These are phyloP conservation scores for Fusarium musae DNA, from an alignment of 2,329 filamentous ascomycete genomes.

Conservation along the genomic window DNA sequence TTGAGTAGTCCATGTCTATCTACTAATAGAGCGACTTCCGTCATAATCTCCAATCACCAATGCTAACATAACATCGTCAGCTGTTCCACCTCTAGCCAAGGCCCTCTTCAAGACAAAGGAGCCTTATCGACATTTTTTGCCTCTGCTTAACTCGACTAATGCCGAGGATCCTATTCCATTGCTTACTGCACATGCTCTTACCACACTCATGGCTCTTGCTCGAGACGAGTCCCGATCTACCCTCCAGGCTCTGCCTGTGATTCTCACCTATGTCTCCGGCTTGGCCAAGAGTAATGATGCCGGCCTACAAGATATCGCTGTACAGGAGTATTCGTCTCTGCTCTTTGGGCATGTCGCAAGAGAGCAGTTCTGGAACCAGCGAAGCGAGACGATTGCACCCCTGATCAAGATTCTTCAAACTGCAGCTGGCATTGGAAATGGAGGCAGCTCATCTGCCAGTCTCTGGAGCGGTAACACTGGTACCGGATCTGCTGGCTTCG, in stretches of 20 bases:
- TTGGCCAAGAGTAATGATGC: conserved; percentile 88
- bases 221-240: conserved; percentile 73
- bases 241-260: conserved; percentile 79
- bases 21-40: conserved; percentile 7
- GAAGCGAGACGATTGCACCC: conserved; percentile 84
- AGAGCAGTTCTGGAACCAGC: conserved; percentile 89
- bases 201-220: conserved; percentile 77
- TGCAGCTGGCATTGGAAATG: conserved; percentile 77
- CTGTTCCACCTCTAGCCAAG: conserved; percentile 80
- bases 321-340: conserved; percentile 88
- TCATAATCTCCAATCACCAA: not conserved
- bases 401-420: conserved; percentile 84
- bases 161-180: conserved; percentile 84
- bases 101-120: conserved; percentile 79
- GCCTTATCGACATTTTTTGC: conserved; percentile 85
- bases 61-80: conserved; percentile 59
- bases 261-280: conserved; percentile 87
- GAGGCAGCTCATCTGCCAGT: conserved; percentile 68
- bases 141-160: conserved; percentile 83
- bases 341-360: conserved; percentile 80
- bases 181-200: conserved; percentile 87
- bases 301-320: conserved; percentile 93
- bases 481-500: conserved; percentile 69
- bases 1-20: not conserved
- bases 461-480: conserved; percentile 69